Evolutionary conservation across 78 protist genomes (phyloP).

Genomic region (Dictyostelium intermedium): DNA sequence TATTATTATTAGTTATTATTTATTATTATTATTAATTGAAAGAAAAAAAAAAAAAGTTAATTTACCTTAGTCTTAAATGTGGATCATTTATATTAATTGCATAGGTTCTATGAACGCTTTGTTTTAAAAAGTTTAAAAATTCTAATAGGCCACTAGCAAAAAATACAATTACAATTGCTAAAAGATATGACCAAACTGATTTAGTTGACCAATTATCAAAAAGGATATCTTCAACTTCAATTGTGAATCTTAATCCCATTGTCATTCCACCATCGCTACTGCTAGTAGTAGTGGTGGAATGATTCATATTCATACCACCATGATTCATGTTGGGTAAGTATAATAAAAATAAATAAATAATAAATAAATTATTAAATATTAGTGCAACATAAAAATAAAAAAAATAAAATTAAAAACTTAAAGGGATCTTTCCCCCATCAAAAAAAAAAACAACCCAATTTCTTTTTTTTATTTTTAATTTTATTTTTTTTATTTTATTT

Average conservation of each 20-base stretch:
- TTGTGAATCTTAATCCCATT: neutral
- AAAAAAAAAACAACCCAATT: too few relatives aligned
- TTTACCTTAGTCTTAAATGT: neutral
- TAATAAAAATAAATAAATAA: neutral
- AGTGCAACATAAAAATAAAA: neutral
- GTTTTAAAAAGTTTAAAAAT: neutral
- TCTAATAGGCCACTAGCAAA: neutral
- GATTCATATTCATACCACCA: neutral
- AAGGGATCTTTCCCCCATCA: too few relatives aligned
- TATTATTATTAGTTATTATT: neutral
- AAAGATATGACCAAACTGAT: neutral
- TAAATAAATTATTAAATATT: too few relatives aligned
- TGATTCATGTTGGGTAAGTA: neutral
- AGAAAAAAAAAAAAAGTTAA: neutral
- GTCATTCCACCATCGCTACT: neutral
- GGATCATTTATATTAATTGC: neutral
- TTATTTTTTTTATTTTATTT: too few relatives aligned
- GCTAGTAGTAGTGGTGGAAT: neutral
- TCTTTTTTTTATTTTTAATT: too few relatives aligned
- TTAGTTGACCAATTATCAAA: neutral
- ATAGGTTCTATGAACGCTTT: neutral
- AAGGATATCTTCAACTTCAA: neutral
- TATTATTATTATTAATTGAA: neutral
- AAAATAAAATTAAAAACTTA: too few relatives aligned
- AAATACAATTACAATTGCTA: neutral